These are phyloP conservation scores for Pyrus hybrid DNA, from an alignment of 331 rosid genomes.

Conservation along the genomic window DNA sequence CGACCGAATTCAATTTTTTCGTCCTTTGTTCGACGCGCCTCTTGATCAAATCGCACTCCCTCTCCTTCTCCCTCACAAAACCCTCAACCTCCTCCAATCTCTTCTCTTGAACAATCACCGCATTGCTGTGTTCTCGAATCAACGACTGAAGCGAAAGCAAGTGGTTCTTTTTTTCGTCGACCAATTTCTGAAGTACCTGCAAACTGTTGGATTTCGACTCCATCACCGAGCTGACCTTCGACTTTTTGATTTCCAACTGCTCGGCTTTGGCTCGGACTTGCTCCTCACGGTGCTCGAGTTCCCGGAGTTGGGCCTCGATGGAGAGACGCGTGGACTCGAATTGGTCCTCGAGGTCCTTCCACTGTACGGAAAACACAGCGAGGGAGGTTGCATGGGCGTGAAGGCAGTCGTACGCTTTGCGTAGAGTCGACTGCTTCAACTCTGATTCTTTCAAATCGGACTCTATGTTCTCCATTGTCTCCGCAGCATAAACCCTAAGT, in stretches of 20 bases:
- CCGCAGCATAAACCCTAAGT: not conserved
- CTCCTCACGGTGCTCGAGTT: not conserved
- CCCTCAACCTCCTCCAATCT: slow-evolving; percentile 5
- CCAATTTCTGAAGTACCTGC: not conserved
- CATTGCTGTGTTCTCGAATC: slow-evolving; percentile 23
- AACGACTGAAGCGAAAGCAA: slow-evolving; percentile 3
- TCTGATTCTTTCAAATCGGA: slow-evolving; percentile 22
- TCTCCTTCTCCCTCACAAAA: slow-evolving; percentile 3
- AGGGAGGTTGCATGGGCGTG: slow-evolving; percentile 26
- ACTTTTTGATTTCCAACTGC: not conserved
- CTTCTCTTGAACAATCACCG: slow-evolving; percentile 22
- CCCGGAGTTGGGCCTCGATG: slow-evolving; percentile 1
- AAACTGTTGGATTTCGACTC: slow-evolving; percentile 2
- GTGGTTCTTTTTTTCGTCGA: not conserved
- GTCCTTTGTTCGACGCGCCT: not conserved
- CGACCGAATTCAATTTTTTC: not conserved
- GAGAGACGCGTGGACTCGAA: slow-evolving; percentile 19
- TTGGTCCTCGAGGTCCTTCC: slow-evolving; percentile 45
- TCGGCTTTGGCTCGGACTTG: slow-evolving; percentile 12
- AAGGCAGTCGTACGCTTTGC: slow-evolving; percentile 21
- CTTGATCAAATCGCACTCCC: slow-evolving; percentile 6
- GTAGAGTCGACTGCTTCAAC: slow-evolving; percentile 25
- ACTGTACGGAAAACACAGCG: slow-evolving; percentile 23
- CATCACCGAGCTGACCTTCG: not conserved
- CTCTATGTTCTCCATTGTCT: slow-evolving; percentile 24